Evolutionary conservation across 768 basidiomycete species (phyloP).

Genomic region (Solioccasus polychromus): DNA sequence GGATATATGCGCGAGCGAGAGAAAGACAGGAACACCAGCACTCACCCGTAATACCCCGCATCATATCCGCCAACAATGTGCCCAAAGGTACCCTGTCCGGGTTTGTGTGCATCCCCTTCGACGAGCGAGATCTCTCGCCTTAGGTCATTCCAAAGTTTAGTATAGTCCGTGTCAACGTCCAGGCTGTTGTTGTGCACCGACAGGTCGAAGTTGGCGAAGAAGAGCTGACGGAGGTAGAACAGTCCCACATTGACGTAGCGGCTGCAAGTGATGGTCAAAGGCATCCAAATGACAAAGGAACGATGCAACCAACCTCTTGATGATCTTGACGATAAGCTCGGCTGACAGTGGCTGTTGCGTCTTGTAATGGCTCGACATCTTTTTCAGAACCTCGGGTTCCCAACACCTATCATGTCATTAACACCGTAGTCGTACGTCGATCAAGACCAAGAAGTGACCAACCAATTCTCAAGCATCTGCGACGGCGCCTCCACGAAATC

Average conservation of each 20-base stretch:
- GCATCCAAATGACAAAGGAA: background rate
- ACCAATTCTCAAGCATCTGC: slow-evolving; percentile 94
- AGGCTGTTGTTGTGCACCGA: slow-evolving; percentile 31
- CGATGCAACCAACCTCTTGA: slow-evolving; percentile 51
- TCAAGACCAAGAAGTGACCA: slow-evolving; percentile 2
- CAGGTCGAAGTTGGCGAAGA: slow-evolving; percentile 51
- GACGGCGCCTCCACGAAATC: slow-evolving; percentile 90
- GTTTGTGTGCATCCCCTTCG: slow-evolving; percentile 50
- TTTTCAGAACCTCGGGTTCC: slow-evolving; percentile 72
- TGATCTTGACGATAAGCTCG: slow-evolving; percentile 71
- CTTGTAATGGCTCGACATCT: slow-evolving; percentile 79
- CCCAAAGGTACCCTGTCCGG: slow-evolving; percentile 73
- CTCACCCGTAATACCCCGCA: slow-evolving; percentile 62
- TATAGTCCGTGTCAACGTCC: slow-evolving; percentile 64
- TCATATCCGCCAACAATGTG: slow-evolving; percentile 79
- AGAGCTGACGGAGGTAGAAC: slow-evolving; percentile 67
- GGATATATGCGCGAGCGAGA: too few species aligned
- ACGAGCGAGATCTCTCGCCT: slow-evolving; percentile 70
- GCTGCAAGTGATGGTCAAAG: slow-evolving; percentile 26
- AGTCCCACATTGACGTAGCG: slow-evolving; percentile 82
- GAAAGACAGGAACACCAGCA: background rate
- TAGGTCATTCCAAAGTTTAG: slow-evolving; percentile 74
- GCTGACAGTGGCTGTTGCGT: slow-evolving; percentile 66
- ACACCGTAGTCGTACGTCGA: too few species aligned
- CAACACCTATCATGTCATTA: too few species aligned